Percentiles rank a stretch among this genome's conserved stretches.
These are phyloP conservation scores for Beauveria medogensis DNA, from an alignment of 2,329 filamentous ascomycete species.

Conservation along the genomic window DNA sequence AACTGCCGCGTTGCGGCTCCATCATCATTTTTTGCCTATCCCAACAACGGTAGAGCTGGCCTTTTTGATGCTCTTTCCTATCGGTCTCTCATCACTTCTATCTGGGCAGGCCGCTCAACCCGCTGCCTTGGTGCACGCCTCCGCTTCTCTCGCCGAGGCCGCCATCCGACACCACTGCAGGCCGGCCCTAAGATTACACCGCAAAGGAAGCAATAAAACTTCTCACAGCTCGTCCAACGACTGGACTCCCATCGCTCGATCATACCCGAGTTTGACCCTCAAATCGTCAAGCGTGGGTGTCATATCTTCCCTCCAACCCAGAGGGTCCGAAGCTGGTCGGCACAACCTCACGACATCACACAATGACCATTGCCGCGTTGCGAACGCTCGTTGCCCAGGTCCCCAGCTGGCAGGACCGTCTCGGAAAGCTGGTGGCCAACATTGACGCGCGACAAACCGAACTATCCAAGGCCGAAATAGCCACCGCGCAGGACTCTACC, in stretches of 20 bases:
- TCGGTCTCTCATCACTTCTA: neutral
- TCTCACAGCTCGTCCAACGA: neutral
- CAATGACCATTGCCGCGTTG: conserved; percentile 47
- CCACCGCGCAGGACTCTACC: conserved; percentile 14
- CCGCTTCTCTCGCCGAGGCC: neutral
- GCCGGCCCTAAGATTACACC: neutral
- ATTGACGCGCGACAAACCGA: conserved; percentile 55
- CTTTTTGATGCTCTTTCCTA: no score
- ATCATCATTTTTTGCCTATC: neutral
- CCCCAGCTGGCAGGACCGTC: conserved; percentile 50
- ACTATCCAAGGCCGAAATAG: conserved; percentile 39
- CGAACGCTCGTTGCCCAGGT: conserved; percentile 46
- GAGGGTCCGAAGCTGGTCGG: neutral
- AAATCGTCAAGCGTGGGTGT: neutral
- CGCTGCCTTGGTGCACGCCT: neutral
- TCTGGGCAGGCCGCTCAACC: neutral
- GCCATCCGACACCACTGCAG: neutral
- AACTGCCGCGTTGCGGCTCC: neutral
- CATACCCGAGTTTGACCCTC: neutral
- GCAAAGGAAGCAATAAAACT: neutral
- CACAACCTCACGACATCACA: neutral
- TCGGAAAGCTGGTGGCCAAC: conserved; percentile 53
- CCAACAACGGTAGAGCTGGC: neutral
- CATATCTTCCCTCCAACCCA: neutral
- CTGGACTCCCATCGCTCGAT: neutral